These are phyloP conservation scores for Leptographium galeiforme DNA, from an alignment of 2,329 filamentous ascomycete genomes.

Conservation along the genomic window DNA sequence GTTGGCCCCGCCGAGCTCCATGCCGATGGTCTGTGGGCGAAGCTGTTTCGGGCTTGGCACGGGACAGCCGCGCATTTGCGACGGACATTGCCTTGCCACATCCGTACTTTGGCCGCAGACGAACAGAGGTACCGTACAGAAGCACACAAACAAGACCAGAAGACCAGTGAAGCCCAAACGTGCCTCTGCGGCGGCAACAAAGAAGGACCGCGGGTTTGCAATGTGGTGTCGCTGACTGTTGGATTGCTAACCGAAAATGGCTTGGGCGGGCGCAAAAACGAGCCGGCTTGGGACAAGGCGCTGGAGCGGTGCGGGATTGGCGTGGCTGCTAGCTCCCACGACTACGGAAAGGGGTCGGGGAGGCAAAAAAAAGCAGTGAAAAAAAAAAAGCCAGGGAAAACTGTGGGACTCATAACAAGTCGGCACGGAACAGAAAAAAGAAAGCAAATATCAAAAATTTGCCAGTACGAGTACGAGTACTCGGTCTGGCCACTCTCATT, in stretches of 20 bases:
- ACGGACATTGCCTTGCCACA: too few relatives aligned
- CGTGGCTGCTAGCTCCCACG: not conserved
- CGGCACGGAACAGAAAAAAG: not conserved
- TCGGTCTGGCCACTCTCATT: too few relatives aligned
- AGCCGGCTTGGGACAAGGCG: not conserved
- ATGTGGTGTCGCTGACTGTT: not conserved
- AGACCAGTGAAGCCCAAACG: too few relatives aligned
- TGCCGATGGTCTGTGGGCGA: too few relatives aligned
- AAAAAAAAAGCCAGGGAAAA: not conserved
- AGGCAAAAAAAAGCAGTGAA: not conserved
- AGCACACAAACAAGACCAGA: too few relatives aligned
- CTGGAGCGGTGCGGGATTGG: not conserved
- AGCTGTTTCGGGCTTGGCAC: too few relatives aligned
- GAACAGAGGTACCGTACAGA: too few relatives aligned
- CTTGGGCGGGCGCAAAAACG: not conserved
- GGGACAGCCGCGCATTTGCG: too few relatives aligned
- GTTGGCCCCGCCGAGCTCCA: too few relatives aligned
- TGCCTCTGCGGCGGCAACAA: not conserved
- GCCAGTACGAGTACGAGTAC: too few relatives aligned
- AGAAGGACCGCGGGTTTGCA: not conserved
- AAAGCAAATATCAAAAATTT: not conserved
- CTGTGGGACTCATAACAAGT: too few relatives aligned
- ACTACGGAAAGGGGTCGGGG: not conserved
- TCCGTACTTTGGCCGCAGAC: too few relatives aligned
- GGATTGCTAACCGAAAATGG: not conserved